Conservation (phyloP, 139 green algal genomes). For the Picochlorum sp. region DNA sequence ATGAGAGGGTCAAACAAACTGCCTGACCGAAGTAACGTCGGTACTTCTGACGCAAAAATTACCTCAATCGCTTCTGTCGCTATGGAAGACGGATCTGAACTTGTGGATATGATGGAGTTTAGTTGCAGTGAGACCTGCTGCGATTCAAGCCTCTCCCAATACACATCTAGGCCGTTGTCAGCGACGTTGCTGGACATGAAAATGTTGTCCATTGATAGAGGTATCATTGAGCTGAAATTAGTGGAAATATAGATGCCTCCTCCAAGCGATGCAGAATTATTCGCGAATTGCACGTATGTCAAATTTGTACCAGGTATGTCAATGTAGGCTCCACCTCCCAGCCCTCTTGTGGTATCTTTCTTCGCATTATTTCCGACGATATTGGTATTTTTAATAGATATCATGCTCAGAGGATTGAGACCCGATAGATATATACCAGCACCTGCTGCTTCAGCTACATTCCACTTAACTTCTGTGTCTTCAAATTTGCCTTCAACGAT, state of each 20-base stretch:
- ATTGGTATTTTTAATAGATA: not conserved
- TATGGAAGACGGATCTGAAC: no score
- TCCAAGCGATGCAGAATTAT: conserved; percentile 17
- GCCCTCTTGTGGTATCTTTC: conserved; percentile 1
- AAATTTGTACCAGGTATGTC: conserved; percentile 7
- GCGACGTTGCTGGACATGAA: not conserved
- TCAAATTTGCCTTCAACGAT: conserved; percentile 2
- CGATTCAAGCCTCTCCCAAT: not conserved
- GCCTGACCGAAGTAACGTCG: not conserved
- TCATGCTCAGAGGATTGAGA: not conserved
- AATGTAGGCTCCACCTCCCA: conserved; percentile 17
- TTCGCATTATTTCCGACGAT: conserved; percentile 1
- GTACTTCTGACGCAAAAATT: not conserved
- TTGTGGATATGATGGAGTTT: no score
- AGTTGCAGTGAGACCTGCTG: no score
- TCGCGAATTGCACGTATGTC: not conserved
- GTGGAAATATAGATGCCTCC: conserved; percentile 19
- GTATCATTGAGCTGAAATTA: not conserved
- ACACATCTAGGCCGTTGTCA: not conserved
- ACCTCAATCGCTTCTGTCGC: not conserved
- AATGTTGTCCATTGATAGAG: not conserved
- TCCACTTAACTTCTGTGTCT: not conserved
- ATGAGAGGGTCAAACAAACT: no score
- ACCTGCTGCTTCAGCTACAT: conserved; percentile 10
- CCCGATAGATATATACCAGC: conserved; percentile 10